Percentiles rank a stretch among this genome's conserved stretches.
Conservation (phyloP, 306 rosid species). For the Fragaria vesca region DNA sequence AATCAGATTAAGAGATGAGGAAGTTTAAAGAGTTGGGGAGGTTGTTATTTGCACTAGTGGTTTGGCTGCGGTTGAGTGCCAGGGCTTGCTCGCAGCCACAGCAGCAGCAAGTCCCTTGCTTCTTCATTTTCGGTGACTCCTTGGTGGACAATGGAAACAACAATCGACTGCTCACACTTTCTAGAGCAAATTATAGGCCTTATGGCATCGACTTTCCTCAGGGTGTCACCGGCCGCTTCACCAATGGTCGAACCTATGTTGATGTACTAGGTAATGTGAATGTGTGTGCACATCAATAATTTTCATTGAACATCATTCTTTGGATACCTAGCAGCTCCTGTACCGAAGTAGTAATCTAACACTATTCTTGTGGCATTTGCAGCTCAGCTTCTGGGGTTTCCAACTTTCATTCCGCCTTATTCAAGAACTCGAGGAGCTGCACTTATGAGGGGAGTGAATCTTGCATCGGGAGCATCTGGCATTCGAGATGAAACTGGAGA, state of each 20-base stretch:
- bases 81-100: conserved; percentile 45
- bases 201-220: conserved; percentile 81
- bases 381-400: conserved; percentile 85
- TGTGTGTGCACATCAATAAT: background rate
- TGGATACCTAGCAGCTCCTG: background rate
- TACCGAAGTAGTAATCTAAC: background rate
- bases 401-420: conserved; percentile 53
- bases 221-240: conserved; percentile 88
- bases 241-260: conserved; percentile 86
- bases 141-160: conserved; percentile 95
- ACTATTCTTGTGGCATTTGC: conserved; percentile 26
- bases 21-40: conserved; percentile 19
- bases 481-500: conserved; percentile 80
- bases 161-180: conserved; percentile 56
- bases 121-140: conserved; percentile 93
- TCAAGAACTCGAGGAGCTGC: conserved; percentile 67
- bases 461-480: conserved; percentile 91
- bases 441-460: conserved; percentile 75
- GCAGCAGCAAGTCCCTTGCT: conserved; percentile 67
- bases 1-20: conserved; percentile 18
- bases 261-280: conserved; percentile 64
- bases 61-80: conserved; percentile 38
- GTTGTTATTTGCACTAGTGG: conserved; percentile 15
- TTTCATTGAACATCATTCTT: background rate
- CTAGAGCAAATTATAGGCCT: conserved; percentile 91